phyloP scores from a whole-genome alignment of 164 flowering plant species.

The Vitis cinerea region DNA sequence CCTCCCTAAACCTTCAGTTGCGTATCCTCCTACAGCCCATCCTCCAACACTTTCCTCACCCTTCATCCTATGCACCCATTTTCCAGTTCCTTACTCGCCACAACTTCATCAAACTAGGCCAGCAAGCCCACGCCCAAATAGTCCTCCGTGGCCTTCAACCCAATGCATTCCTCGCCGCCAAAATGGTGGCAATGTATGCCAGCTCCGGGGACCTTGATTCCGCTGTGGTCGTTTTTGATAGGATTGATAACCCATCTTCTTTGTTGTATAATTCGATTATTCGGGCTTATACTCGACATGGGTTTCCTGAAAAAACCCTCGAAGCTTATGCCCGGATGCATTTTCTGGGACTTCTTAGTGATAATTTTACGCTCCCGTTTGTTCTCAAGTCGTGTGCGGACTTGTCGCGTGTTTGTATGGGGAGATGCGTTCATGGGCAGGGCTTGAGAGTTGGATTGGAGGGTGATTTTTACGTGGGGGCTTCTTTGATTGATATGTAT shows the following conservation, averaged over 20 bases:
- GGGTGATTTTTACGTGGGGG: constrained; percentile 46
- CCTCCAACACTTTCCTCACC: constrained; percentile 8
- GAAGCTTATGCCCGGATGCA: constrained; percentile 27
- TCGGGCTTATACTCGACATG: constrained; percentile 36
- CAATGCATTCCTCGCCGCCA: constrained; percentile 39
- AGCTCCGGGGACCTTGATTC: constrained; percentile 43
- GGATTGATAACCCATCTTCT: constrained; percentile 18
- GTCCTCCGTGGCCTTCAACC: constrained; percentile 41
- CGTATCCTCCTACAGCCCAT: constrained; percentile 22
- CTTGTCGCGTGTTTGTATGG: constrained; percentile 19
- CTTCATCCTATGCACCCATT: constrained; percentile 29
- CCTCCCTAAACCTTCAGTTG: not conserved
- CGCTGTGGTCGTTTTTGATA: constrained; percentile 26
- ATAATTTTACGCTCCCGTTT: constrained; percentile 56
- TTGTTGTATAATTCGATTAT: constrained; percentile 48
- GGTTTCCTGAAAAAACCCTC: constrained; percentile 19
- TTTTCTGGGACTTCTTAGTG: constrained; percentile 23
- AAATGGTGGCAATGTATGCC: constrained; percentile 63
- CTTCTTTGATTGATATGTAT: constrained; percentile 56
- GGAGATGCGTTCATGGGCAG: constrained; percentile 42
- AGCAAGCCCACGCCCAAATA: constrained; percentile 52
- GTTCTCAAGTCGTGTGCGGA: constrained; percentile 48
- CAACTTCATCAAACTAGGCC: constrained; percentile 36
- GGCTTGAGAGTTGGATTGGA: constrained; percentile 39
- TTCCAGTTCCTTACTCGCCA: constrained; percentile 44